These are phyloP conservation scores for Prunus dulcis DNA, from an alignment of 306 rosid species.

Conservation along the genomic window DNA sequence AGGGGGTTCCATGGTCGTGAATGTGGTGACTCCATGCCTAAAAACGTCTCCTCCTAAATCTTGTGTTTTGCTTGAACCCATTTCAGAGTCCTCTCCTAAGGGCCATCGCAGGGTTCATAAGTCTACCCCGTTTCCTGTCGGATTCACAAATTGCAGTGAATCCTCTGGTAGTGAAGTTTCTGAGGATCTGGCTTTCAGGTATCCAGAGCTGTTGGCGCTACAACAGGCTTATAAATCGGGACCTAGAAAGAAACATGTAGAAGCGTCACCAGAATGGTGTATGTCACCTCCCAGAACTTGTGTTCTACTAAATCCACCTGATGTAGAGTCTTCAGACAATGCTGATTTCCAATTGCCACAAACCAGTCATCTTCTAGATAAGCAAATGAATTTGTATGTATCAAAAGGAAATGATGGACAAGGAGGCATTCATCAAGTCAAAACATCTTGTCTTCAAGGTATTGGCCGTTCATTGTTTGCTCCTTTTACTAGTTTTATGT, in stretches of 20 bases:
- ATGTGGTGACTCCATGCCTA: conserved; percentile 66
- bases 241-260: conserved; percentile 41
- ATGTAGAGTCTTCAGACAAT: conserved; percentile 41
- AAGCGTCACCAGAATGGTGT: conserved; percentile 75
- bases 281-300: conserved; percentile 91
- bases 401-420: conserved; percentile 21
- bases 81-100: conserved; percentile 45
- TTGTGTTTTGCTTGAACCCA: conserved; percentile 81
- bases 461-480: conserved; percentile 10
- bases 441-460: conserved; percentile 46
- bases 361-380: conserved; percentile 9
- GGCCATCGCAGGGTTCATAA: conserved; percentile 38
- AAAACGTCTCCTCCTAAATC: conserved; percentile 89
- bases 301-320: conserved; percentile 66
- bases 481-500: conserved; percentile 2
- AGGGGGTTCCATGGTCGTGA: conserved; percentile 48
- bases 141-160: conserved; percentile 39
- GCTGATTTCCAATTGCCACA: conserved; percentile 17
- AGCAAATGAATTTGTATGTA: conserved; percentile 16
- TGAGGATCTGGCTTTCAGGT: conserved; percentile 49
- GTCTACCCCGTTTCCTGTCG: conserved; percentile 82
- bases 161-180: conserved; percentile 46
- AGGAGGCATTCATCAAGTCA: conserved; percentile 31
- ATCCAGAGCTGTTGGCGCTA: conserved; percentile 66
- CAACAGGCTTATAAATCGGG: conserved; percentile 38